Base-by-base conservation (phyloP, 257 asterid species). In the Capsicum chinense region DNA sequence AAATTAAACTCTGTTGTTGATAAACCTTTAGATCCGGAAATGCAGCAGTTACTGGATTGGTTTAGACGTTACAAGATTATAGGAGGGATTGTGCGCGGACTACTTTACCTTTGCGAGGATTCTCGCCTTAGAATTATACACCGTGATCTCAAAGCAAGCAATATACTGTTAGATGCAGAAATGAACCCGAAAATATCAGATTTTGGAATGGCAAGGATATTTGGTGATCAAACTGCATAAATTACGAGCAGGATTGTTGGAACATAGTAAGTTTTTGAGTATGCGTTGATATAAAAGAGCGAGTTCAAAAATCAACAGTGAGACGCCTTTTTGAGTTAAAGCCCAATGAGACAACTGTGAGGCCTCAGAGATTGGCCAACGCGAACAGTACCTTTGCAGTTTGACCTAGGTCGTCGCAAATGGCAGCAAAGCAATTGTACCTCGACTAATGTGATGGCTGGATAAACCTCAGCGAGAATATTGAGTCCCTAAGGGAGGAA, bases 181-280 rank as follows among this genome's bases (percentile, higher is more conserved):
- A 80, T 88, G 87, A 86, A 86, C 11, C 83, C 90, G 4, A 88
- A 88, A n/a, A 84, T 84, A 64, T 80, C 88, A 48, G 88, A 88
- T 79, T 88, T 86, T 81, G 87, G 88, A 1, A 66, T 84, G 83
- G 88, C 88, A 37, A 64, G 80, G 9, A 48, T 83, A 44, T 78
- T 86, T 58, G 67, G 13, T 4, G 87, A 88, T 37, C 80, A 88
- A 74, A 83, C 47, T 26, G 83, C 78, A 79, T 87, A 48, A 9
- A 68, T 54, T n/a, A 88, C 86, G 26, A 80, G 15, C 19, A 88
- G 44, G 33, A 71, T 85, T 26, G 88, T 56, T 1, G 88, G 85
- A 42, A 85, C 88, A 17, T 83, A 37, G 88, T 88, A 70, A 83
- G 85, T 74, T 44, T 6, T 6, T 58, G 64, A 50, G 10, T 56